phyloP scores from a whole-genome alignment of 768 basidiomycete species.

The Lanmaoa rubissima region DNA sequence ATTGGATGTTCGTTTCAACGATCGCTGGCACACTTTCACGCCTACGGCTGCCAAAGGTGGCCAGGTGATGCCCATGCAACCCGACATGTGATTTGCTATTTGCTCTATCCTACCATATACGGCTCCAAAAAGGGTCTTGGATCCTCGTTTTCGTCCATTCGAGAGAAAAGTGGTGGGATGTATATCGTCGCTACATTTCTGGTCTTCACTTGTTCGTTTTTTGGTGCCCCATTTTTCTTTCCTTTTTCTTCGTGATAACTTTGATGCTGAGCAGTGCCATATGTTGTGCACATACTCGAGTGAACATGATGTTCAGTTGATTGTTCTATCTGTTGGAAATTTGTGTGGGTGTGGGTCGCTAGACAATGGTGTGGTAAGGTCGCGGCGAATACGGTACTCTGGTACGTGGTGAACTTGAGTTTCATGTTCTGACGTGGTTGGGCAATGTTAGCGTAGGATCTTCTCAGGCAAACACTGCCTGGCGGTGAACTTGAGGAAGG shows the following conservation, averaged over 20 bases:
- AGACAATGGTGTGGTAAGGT: not conserved
- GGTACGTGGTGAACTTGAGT: not conserved
- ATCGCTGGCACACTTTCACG: slow-evolving; percentile 92
- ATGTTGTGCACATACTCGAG: not conserved
- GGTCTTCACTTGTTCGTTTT: not conserved
- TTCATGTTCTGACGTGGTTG: not conserved
- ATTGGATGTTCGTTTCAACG: slow-evolving; percentile 89
- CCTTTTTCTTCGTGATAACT: not conserved
- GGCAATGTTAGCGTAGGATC: no score
- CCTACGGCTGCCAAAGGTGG: slow-evolving; percentile 88
- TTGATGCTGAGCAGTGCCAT: slow-evolving; percentile 2
- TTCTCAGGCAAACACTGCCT: not conserved
- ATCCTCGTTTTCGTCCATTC: not conserved
- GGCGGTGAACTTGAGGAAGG: not conserved
- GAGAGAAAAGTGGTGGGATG: not conserved
- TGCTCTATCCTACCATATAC: not conserved
- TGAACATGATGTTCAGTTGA: not conserved
- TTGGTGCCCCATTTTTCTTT: not conserved
- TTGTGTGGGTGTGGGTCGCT: not conserved
- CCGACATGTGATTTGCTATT: slow-evolving; percentile 39
- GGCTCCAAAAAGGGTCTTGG: not conserved
- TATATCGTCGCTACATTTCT: not conserved
- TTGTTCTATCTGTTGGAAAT: not conserved
- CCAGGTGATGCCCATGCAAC: slow-evolving; percentile 63
- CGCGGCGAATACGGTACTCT: not conserved